Percentiles rank a stretch among this genome's conserved stretches.
Evolutionary conservation across 2,329 filamentous ascomycete species (phyloP).

Genomic region (Pleomassaria siparia): DNA sequence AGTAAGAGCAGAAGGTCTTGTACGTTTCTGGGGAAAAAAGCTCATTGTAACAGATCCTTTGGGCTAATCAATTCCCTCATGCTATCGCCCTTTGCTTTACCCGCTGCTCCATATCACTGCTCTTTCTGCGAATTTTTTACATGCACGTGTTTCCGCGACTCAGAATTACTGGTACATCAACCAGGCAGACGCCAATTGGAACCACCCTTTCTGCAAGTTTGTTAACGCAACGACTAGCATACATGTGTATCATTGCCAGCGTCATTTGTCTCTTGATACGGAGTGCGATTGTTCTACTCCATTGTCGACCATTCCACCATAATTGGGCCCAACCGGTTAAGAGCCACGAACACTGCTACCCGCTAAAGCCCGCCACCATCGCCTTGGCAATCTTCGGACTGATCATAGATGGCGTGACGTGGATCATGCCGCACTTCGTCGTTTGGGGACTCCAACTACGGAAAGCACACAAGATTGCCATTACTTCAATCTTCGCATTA

Average conservation of each 20-base stretch:
- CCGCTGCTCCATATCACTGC: constrained; percentile 26
- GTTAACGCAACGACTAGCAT: constrained; percentile 23
- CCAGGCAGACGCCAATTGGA: neutral
- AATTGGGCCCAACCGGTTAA: constrained; percentile 23
- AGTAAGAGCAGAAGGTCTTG: neutral
- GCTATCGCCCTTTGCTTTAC: constrained; percentile 19
- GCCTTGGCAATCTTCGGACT: constrained; percentile 13
- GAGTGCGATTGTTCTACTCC: constrained; percentile 14
- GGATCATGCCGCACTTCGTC: constrained; percentile 26
- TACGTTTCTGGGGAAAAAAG: neutral
- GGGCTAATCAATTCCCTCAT: constrained; percentile 23
- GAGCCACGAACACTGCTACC: constrained; percentile 20
- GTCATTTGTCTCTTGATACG: constrained; percentile 12
- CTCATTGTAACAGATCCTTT: constrained; percentile 22
- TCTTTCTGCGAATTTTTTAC: constrained; percentile 29
- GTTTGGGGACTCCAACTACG: constrained; percentile 27
- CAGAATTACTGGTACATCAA: constrained; percentile 21
- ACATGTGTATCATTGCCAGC: constrained; percentile 14
- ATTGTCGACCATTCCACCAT: constrained; percentile 25
- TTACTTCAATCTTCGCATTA: constrained; percentile 26
- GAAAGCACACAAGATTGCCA: constrained; percentile 24
- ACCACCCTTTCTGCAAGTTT: neutral
- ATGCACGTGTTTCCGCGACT: constrained; percentile 18
- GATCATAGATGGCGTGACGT: constrained; percentile 22
- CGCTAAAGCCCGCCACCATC: constrained; percentile 15